phyloP scores from a whole-genome alignment of 768 basidiomycete species.

The Russula compacta region DNA sequence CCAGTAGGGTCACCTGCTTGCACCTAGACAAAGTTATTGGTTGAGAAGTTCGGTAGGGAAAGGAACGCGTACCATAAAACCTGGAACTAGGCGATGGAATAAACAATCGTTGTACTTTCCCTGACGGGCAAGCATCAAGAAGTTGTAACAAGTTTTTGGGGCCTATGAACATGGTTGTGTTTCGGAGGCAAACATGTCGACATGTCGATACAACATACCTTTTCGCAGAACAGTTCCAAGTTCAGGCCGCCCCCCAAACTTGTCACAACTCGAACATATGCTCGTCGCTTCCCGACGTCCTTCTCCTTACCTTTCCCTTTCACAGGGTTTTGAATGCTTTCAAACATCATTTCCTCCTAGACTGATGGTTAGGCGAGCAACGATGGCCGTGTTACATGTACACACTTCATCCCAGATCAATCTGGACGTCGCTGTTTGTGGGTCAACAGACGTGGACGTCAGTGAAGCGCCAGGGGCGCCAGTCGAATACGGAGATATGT shows the following conservation, averaged over 20 bases:
- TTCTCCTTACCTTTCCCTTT: constrained; percentile 92
- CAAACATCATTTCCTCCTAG: constrained; percentile 96
- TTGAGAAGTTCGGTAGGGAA: constrained; percentile 1
- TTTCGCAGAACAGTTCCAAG: constrained; percentile 81
- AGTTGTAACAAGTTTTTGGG: constrained; percentile 98
- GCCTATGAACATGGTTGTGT: constrained; percentile 44
- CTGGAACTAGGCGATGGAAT: constrained; percentile 90
- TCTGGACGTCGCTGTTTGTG: constrained; percentile 59
- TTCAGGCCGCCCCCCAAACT: constrained; percentile 82
- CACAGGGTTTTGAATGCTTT: constrained; percentile 70
- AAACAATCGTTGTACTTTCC: constrained; percentile 86
- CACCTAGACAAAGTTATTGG: constrained; percentile 40
- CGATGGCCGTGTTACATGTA: neutral
- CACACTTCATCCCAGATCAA: constrained; percentile 90
- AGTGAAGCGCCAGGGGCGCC: constrained; percentile 88
- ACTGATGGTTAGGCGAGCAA: neutral
- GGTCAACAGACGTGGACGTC: constrained; percentile 86
- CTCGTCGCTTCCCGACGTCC: constrained; percentile 82
- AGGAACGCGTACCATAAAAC: constrained; percentile 69
- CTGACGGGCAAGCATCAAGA: constrained; percentile 82
- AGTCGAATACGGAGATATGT: constrained; percentile 83
- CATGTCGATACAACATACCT: constrained; percentile 36
- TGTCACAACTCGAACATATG: constrained; percentile 93
- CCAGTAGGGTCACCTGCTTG: constrained; percentile 98
- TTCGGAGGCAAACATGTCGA: neutral